phyloP scores from a whole-genome alignment of 1,139 yeast genomes.

The Sugiyamaella sp. region DNA sequence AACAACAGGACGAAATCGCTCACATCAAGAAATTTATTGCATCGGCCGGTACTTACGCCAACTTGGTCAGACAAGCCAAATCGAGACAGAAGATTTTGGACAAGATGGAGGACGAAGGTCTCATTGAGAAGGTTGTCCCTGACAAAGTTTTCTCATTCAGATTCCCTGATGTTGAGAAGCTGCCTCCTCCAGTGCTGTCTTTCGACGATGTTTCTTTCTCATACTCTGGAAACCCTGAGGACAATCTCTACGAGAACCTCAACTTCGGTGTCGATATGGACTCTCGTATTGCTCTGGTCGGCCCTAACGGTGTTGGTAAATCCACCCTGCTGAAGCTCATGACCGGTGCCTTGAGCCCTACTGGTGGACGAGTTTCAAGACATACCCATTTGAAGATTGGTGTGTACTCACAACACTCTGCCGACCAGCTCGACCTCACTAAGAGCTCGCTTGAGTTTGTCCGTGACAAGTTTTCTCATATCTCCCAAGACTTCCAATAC shows the following conservation, averaged over 20 bases:
- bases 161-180: constrained; percentile 94
- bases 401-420: constrained; percentile 98
- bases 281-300: constrained; percentile 96
- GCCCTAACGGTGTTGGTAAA: constrained; percentile 99
- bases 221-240: constrained; percentile 83
- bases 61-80: constrained; percentile 97
- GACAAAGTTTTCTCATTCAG: constrained; percentile 93
- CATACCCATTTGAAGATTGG: constrained; percentile 98
- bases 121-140: constrained; percentile 88
- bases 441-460: constrained; percentile 95
- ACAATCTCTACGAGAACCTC: constrained; percentile 84
- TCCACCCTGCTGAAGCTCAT: constrained; percentile 92
- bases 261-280: constrained; percentile 99
- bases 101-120: constrained; percentile 99
- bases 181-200: constrained; percentile 98
- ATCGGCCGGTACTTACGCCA: constrained; percentile 99
- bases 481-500: constrained; percentile 97
- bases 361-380: constrained; percentile 92
- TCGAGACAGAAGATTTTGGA: constrained; percentile 99
- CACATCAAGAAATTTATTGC: constrained; percentile 99
- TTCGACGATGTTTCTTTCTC: constrained; percentile 94
- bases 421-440: constrained; percentile 95
- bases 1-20: constrained; percentile 98
- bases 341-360: constrained; percentile 92
- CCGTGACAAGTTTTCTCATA: constrained; percentile 83